Conservation (phyloP, 2,329 filamentous ascomycete genomes). For the Talaromyces sp. region DNA sequence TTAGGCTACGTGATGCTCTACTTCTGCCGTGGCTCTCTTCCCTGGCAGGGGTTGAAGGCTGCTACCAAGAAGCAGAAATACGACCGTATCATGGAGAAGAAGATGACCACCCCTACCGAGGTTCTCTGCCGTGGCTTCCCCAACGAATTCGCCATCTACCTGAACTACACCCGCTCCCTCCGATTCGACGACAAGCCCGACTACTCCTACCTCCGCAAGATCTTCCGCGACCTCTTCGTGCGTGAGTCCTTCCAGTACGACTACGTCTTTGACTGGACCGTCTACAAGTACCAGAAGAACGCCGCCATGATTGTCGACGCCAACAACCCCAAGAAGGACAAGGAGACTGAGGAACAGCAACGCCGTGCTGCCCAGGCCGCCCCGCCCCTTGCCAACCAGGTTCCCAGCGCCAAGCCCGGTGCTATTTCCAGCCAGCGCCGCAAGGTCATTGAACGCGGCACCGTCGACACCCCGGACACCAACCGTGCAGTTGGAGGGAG, state of each 20-base stretch:
- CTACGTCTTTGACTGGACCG: slow-evolving; percentile 99
- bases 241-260: slow-evolving; percentile 99
- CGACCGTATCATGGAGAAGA: slow-evolving; percentile 99
- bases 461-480: slow-evolving; percentile 67
- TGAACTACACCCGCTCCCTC: slow-evolving; percentile 98
- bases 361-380: slow-evolving; percentile 66
- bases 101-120: slow-evolving; percentile 99
- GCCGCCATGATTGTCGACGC: slow-evolving; percentile 89
- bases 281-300: slow-evolving; percentile 99
- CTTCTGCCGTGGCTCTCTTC: slow-evolving; percentile 97
- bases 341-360: slow-evolving; percentile 67
- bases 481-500: slow-evolving; percentile 74
- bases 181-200: slow-evolving; percentile 99
- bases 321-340: slow-evolving; percentile 64
- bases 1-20: slow-evolving; percentile 99
- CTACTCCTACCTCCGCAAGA: slow-evolving; percentile 99
- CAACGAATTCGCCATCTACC: slow-evolving; percentile 98
- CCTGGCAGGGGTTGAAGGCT: slow-evolving; percentile 98
- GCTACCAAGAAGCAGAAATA: slow-evolving; percentile 99
- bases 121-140: slow-evolving; percentile 96
- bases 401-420: slow-evolving; percentile 66
- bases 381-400: slow-evolving; percentile 52
- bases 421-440: slow-evolving; percentile 74
- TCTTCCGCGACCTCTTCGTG: slow-evolving; percentile 99
- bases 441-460: slow-evolving; percentile 74